Conservation (phyloP, 2,329 filamentous ascomycete genomes). For the Furcasterigmium furcatum region DNA sequence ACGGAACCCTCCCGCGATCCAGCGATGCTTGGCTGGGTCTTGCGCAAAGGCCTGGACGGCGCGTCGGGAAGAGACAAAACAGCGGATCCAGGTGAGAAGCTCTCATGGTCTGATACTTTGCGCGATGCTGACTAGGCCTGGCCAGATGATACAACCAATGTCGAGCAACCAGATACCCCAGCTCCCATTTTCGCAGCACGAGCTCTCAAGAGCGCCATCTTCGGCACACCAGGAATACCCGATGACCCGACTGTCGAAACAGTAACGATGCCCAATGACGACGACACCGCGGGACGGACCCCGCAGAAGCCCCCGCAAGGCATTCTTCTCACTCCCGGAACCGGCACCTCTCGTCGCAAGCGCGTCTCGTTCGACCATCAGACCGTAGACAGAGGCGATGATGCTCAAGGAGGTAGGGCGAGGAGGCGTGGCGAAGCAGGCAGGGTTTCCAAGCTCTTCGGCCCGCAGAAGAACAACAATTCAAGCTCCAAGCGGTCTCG, state of each 20-base stretch:
- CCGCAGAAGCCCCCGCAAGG: slow-evolving; percentile 47
- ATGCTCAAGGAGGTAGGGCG: slow-evolving; percentile 11
- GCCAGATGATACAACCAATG: slow-evolving; percentile 37
- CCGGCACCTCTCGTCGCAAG: slow-evolving; percentile 56
- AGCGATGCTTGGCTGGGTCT: slow-evolving; percentile 58
- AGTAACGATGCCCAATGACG: background rate
- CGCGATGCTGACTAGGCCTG: background rate
- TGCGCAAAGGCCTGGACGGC: slow-evolving; percentile 42
- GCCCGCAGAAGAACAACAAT: slow-evolving; percentile 10
- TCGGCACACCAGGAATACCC: slow-evolving; percentile 51
- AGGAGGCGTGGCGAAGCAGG: slow-evolving; percentile 24
- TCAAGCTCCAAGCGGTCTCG: slow-evolving; percentile 27
- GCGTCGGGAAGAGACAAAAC: slow-evolving; percentile 27
- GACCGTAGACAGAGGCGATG: slow-evolving; percentile 39
- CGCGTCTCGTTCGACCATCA: slow-evolving; percentile 64
- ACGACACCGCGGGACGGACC: slow-evolving; percentile 28
- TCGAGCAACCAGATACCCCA: slow-evolving; percentile 61
- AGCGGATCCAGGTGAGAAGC: slow-evolving; percentile 19
- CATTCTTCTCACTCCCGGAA: slow-evolving; percentile 63
- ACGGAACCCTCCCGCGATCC: background rate
- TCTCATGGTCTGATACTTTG: slow-evolving; percentile 5
- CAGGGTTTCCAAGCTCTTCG: background rate
- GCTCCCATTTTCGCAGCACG: slow-evolving; percentile 65
- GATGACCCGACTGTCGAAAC: slow-evolving; percentile 23
- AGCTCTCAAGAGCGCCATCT: slow-evolving; percentile 61